Base-by-base conservation (phyloP, 2,329 filamentous ascomycete species). In the Aspergillus caelatus region DNA sequence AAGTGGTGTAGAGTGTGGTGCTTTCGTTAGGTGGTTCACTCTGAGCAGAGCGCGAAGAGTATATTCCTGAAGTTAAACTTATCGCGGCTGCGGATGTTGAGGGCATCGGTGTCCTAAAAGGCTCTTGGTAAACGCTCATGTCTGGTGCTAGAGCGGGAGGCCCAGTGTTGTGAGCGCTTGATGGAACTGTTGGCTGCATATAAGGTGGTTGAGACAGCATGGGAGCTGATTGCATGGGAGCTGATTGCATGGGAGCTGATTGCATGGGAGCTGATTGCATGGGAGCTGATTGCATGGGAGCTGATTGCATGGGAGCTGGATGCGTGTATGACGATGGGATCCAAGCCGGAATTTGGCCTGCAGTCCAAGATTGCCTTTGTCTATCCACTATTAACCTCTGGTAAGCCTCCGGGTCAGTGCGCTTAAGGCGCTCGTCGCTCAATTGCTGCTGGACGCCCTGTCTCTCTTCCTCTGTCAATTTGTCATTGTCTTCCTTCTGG, bases 401-500 rank as follows among this genome's bases (percentile, higher is more conserved):
- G 60, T 74, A 79, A 1, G 74, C 77, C 4, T 28, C 71, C 14
- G 76, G 78, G 60, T 82, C 70, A 9, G 71, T 75, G 53, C 79
- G 75, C 61, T 71, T 74, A 11, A 83, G 71, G 30, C 70, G 72
- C 62, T 81, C 75, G 45, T 83, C 77, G 39, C 74, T 70, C 8
- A 82, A 67, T 56, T 82, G 74, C 46, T 79, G 67, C 36, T 85
- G 80, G 0, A 87, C 86, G 53, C 88, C 85, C 50, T 78, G 79
- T 11, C 81, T 74, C 66, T 93, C 90, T 58, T 90, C 87, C 0
- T 81, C 79, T 0, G 87, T 88, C 26, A 94, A 75, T 14, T 83
- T 82, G 57, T 88, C 87, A 12, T 85, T 79, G 62, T 91, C 89
- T 66, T 93, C 89, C 67, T 87, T 83, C 67, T 91, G 88, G 67